Base-by-base conservation (phyloP, 768 basidiomycete species). In the Pleurotus citrinopileatus region DNA sequence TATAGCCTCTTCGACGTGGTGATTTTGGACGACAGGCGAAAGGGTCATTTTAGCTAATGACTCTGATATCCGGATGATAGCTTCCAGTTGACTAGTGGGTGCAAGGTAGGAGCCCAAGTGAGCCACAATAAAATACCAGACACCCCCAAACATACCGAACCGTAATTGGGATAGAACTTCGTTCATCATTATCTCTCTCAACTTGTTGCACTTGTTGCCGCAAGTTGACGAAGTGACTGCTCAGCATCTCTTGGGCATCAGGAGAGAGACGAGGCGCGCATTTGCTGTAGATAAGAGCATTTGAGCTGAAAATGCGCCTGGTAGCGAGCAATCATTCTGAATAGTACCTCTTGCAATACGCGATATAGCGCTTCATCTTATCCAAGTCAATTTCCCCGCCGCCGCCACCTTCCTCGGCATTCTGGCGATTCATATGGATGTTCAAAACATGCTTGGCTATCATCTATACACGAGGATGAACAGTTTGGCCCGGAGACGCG, bases 371-470 rank as follows among this genome's bases (percentile, higher is more conserved):
- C 74, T 95, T 98, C 97, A 99, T 99, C 75, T 94, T 96, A 64
- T 97, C 97, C 36, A 98, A 79, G 60, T 91, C 88, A 53, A 99
- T 91, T 71, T 99, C 97, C 4, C 93, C 96, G 1, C 84, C 78
- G 3, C 75, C 78, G 47, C 91, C 84, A 7, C 78, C 80, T 57
- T 88, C 84, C 38, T 84, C 87, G 0, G 64, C 66, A 38, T 73
- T 78, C 40, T 76, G 73, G 52, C 92, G 80, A 70, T 96, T 96
- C 94, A 98, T 97, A 67, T 99, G 97, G 43, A 97, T 90, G 68
- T 94, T 95, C 91, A 99, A 94, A 59, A 99, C 95, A 64, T 98
- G 94, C 67, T 88, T 91, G 6, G 96, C 97, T 60, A 98, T 95
- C 66, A 86, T 89, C 92, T 97, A 55, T 10, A 29, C 8, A 25